A percentile compares a stretch with the other conserved stretches of the same genome.
Conservation (phyloP, 257 asterid species). For the Buddleja alternifolia region DNA sequence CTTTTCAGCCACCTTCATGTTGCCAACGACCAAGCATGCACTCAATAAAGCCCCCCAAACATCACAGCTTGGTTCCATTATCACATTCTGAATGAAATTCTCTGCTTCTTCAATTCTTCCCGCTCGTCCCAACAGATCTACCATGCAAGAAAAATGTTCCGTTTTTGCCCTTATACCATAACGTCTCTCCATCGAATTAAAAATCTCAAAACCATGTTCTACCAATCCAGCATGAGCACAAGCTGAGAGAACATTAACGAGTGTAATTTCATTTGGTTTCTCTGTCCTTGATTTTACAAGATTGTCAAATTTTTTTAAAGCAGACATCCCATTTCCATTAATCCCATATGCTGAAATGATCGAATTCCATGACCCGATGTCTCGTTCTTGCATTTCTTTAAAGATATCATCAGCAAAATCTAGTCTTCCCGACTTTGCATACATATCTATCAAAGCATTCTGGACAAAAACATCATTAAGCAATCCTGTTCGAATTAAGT, state of each 20-base stretch:
- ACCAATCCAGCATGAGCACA: slow-evolving; percentile 51
- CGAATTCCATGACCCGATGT: slow-evolving; percentile 53
- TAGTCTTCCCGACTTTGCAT: slow-evolving; percentile 49
- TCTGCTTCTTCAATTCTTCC: slow-evolving; percentile 48
- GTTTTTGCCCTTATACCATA: slow-evolving; percentile 29
- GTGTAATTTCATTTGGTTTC: slow-evolving; percentile 40
- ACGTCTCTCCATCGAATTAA: slow-evolving; percentile 32
- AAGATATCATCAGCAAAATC: slow-evolving; percentile 41
- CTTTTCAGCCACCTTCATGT: slow-evolving; percentile 39
- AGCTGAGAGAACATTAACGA: slow-evolving; percentile 43
- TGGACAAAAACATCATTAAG: slow-evolving; percentile 45
- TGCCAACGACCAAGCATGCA: slow-evolving; percentile 30
- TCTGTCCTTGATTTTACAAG: slow-evolving; percentile 19
- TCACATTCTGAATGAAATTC: slow-evolving; percentile 35
- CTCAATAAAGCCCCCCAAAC: slow-evolving; percentile 52
- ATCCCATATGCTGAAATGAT: slow-evolving; percentile 50
- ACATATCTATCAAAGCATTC: slow-evolving; percentile 54
- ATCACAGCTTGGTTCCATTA: slow-evolving; percentile 31
- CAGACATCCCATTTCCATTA: slow-evolving; percentile 43
- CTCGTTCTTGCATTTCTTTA: slow-evolving; percentile 45
- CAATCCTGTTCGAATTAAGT: slow-evolving; percentile 40
- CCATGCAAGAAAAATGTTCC: slow-evolving; percentile 52
- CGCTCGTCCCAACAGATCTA: slow-evolving; percentile 51
- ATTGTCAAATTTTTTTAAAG: slow-evolving; percentile 19
- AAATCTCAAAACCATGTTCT: slow-evolving; percentile 39